Evolutionary conservation across 2,329 filamentous ascomycete species (phyloP).

Genomic region (Clarireedia homoeocarpa): DNA sequence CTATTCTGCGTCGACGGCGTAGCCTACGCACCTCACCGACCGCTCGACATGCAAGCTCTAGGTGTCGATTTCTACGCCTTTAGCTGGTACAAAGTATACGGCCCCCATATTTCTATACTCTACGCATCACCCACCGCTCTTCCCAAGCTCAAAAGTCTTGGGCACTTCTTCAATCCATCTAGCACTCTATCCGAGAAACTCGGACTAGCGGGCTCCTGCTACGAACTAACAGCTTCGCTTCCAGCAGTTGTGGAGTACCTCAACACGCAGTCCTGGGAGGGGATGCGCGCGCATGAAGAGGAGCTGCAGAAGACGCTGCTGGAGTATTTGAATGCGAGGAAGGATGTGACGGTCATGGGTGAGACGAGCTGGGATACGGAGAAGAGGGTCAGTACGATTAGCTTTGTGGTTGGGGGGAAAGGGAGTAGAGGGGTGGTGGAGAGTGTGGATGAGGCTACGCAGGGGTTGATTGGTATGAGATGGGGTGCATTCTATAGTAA

Average conservation of each 20-base stretch:
- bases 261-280: constrained; percentile 39
- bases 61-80: constrained; percentile 73
- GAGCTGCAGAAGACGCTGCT: constrained; percentile 51
- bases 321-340: constrained; percentile 45
- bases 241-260: constrained; percentile 56
- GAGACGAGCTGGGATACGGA: constrained; percentile 39
- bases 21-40: constrained; percentile 66
- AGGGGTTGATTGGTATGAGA: constrained; percentile 49
- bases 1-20: constrained; percentile 69
- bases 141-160: constrained; percentile 45
- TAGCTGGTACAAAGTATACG: constrained; percentile 78
- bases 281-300: constrained; percentile 51
- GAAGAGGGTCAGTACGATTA: constrained; percentile 56
- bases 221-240: constrained; percentile 60
- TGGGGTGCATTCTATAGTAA: constrained; percentile 65
- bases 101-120: constrained; percentile 64
- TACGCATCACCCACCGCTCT: constrained; percentile 56
- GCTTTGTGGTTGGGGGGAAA: constrained; percentile 52
- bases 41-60: constrained; percentile 58
- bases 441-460: constrained; percentile 48
- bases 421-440: constrained; percentile 52
- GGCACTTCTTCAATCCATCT: constrained; percentile 60
- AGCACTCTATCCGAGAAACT: constrained; percentile 58
- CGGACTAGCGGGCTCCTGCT: constrained; percentile 59
- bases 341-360: constrained; percentile 51